Base-by-base conservation (phyloP, 2,329 filamentous ascomycete genomes). In the Nakataea oryzae region DNA sequence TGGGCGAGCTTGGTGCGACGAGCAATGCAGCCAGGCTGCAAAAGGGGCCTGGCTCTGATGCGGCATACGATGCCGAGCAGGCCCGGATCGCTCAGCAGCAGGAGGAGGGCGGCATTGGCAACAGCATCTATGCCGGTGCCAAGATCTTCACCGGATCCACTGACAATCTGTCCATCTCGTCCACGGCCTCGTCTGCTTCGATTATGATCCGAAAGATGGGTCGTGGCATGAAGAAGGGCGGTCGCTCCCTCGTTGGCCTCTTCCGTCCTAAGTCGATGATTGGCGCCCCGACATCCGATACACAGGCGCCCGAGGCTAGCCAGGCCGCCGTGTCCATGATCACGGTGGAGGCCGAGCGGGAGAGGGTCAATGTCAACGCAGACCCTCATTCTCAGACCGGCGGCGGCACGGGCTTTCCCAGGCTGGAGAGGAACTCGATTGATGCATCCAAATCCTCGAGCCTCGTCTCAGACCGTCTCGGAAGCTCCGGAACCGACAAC, bases 151-250 rank as follows among this genome's bases (percentile, higher is more conserved):
- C 87, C 21, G 89, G 91, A 17, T 99, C 95, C 5, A 97, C 91
- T 0, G 95, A 99, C 74, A 97, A 97, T 68, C 76, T 99, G 57
- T 96, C 91, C 17, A 91, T 96, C 66, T 93, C 90, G 1, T 96
- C 91, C 4, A 96, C 91, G 12, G 91, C 91, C 26, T 96, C 91
- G 8, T 96, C 91, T 26, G 91, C 91, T 41, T 96, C 91, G 32
- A 86, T 96, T 69, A 96, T 96, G 91, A 89, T 99, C 67, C 87
- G 95, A 61, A 99, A 99, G 79, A 99, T 99, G 95, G 95, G 95
- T 62, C 91, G 92, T 66, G 93, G 93, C n/a, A 89, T 97, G 86
- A 97, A 96, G 82, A 96, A 95, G 76, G 88, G 91, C 60, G 89
- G 89, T 24, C 85, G 93, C 58, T 97, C 93, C 28, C 84, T 99